These are phyloP conservation scores for Daldinia grandis DNA, from an alignment of 495 filamentous ascomycete species.

Conservation along the genomic window DNA sequence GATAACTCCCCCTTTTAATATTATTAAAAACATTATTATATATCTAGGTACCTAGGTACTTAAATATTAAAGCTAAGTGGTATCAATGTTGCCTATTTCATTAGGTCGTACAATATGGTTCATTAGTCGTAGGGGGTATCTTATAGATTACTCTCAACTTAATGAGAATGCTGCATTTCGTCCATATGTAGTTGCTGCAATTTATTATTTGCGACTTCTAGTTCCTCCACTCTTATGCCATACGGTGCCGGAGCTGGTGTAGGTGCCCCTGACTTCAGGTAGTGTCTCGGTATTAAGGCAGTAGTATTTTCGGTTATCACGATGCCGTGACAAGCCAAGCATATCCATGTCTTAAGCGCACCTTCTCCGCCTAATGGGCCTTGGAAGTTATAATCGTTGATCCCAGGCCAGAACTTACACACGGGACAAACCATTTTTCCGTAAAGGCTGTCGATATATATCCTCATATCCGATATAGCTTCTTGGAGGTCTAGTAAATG, in stretches of 20 bases:
- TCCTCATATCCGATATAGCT: background rate
- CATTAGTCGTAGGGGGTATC: too few species aligned
- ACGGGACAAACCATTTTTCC: slow-evolving; percentile 14
- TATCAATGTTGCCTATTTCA: background rate
- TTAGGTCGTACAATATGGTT: background rate
- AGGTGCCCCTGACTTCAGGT: background rate
- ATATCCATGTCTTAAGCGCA: background rate
- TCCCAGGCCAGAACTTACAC: background rate
- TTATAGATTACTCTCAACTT: background rate
- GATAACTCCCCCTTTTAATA: too few species aligned
- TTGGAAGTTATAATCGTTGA: slow-evolving; percentile 6
- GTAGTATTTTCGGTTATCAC: background rate
- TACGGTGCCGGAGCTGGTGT: background rate
- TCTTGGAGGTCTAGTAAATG: slow-evolving; percentile 8
- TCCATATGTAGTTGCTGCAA: background rate
- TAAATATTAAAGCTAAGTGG: too few species aligned
- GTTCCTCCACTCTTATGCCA: background rate
- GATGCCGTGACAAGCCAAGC: slow-evolving; percentile 16
- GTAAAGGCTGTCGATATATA: slow-evolving; percentile 1
- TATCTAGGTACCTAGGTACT: too few species aligned
- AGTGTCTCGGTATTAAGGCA: background rate
- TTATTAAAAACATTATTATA: too few species aligned
- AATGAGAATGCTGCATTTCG: background rate
- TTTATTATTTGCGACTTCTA: background rate
- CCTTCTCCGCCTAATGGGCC: background rate